Evolutionary conservation across 352 stramenopile species (phyloP).

Genomic region (Pythium chondricola): DNA sequence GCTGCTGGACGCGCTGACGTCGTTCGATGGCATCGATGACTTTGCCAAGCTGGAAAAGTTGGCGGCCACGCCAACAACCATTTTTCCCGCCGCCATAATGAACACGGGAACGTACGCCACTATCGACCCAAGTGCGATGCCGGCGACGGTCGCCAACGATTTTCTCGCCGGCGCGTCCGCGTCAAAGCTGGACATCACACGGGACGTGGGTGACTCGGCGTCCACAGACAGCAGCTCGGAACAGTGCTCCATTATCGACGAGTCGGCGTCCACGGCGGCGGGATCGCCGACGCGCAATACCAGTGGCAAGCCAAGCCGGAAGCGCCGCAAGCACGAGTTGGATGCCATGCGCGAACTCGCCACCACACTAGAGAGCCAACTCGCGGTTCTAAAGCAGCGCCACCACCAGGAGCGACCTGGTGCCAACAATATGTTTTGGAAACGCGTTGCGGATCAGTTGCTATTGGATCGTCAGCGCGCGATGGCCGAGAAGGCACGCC

Average conservation of each 20-base stretch:
- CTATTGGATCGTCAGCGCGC: conserved; percentile 37
- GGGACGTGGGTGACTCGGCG: not conserved
- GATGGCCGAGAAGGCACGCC: conserved; percentile 37
- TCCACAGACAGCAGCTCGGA: conserved; percentile 13
- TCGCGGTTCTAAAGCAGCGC: conserved; percentile 27
- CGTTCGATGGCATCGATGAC: conserved; percentile 16
- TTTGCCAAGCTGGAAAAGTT: not conserved
- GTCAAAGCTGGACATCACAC: not conserved
- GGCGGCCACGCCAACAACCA: not conserved
- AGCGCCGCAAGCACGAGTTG: conserved; percentile 50
- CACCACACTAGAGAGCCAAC: conserved; percentile 35
- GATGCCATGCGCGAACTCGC: conserved; percentile 38
- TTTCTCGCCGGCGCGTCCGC: not conserved
- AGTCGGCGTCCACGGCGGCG: not conserved
- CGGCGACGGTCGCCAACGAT: not conserved
- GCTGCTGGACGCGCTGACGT: conserved; percentile 40
- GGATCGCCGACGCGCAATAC: not conserved
- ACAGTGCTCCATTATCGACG: not conserved
- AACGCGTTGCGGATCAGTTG: conserved; percentile 35
- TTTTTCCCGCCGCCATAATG: no score
- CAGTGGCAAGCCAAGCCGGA: conserved; percentile 30
- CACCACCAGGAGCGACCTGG: conserved; percentile 22
- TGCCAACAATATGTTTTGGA: conserved; percentile 33
- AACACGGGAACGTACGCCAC: no score
- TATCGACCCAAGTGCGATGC: no score